Conservation (phyloP, 2,329 filamentous ascomycete genomes). For the Thelonectria blattea region DNA sequence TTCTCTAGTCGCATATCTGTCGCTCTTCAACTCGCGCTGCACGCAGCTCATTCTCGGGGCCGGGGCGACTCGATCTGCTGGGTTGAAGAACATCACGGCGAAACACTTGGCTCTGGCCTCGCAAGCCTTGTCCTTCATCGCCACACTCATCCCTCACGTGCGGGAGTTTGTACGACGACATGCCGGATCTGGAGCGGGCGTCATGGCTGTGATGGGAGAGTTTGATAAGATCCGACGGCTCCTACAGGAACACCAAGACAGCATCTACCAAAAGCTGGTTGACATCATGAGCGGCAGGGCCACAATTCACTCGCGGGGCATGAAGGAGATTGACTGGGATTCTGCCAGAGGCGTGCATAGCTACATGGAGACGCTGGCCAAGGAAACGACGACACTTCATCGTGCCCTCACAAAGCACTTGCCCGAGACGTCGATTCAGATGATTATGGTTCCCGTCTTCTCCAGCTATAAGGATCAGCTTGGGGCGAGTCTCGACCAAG, state of each 20-base stretch:
- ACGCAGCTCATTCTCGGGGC: slow-evolving; percentile 97
- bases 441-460: slow-evolving; percentile 89
- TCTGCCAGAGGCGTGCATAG: slow-evolving; percentile 56
- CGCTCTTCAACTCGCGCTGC: slow-evolving; percentile 93
- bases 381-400: slow-evolving; percentile 85
- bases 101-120: slow-evolving; percentile 92
- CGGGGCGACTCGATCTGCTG: slow-evolving; percentile 85
- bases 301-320: slow-evolving; percentile 72
- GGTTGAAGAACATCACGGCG: slow-evolving; percentile 94
- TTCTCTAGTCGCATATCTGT: slow-evolving; percentile 82
- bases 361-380: slow-evolving; percentile 87
- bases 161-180: slow-evolving; percentile 90
- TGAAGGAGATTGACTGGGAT: slow-evolving; percentile 81
- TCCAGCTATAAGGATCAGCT: slow-evolving; percentile 81
- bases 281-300: slow-evolving; percentile 89
- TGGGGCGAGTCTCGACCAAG: slow-evolving; percentile 70
- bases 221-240: slow-evolving; percentile 87
- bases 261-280: slow-evolving; percentile 89
- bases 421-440: slow-evolving; percentile 74
- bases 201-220: slow-evolving; percentile 72
- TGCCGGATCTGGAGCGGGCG: slow-evolving; percentile 57
- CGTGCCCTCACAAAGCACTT: slow-evolving; percentile 84
- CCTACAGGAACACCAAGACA: slow-evolving; percentile 87
- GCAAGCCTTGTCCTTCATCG: slow-evolving; percentile 86
- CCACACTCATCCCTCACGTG: slow-evolving; percentile 85